Percentiles rank a stretch among this genome's conserved stretches.
phyloP scores from a whole-genome alignment of 345 rosid species.

The Brassica incana region DNA sequence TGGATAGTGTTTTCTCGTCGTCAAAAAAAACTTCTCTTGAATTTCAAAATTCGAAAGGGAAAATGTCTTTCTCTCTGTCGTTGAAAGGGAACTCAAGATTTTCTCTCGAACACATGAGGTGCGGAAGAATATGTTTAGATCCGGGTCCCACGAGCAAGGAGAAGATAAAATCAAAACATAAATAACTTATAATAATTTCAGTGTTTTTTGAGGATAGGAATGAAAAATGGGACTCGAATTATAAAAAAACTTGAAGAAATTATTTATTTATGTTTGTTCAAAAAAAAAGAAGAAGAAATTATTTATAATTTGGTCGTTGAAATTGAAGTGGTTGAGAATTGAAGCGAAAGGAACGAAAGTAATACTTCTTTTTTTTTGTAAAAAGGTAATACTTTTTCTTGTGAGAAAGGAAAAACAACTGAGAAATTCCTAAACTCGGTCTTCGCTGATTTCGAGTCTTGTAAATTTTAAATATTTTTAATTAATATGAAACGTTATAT shows the following conservation, averaged over 20 bases:
- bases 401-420: not conserved
- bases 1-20: conserved; percentile 19
- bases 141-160: conserved; percentile 36
- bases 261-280: not conserved
- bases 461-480: not conserved
- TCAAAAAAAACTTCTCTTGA: conserved; percentile 27
- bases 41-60: conserved; percentile 25
- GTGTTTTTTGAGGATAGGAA: conserved; percentile 16
- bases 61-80: conserved; percentile 12
- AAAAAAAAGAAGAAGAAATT: not conserved
- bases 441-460: conserved; percentile 10
- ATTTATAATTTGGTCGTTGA: conserved; percentile 18
- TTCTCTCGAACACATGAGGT: conserved; percentile 24
- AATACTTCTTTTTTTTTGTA: not conserved
- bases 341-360: conserved; percentile 30
- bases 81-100: conserved; percentile 37
- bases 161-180: conserved; percentile 31
- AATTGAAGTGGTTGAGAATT: conserved; percentile 37
- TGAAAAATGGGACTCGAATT: conserved; percentile 1
- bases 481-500: not conserved
- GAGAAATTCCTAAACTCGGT: conserved; percentile 31
- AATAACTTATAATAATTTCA: not conserved
- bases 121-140: conserved; percentile 34
- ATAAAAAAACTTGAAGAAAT: conserved; percentile 6
- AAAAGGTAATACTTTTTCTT: not conserved